phyloP scores from a whole-genome alignment of 176 grass and related monocot genomes.

The Coix lacrymajobi region DNA sequence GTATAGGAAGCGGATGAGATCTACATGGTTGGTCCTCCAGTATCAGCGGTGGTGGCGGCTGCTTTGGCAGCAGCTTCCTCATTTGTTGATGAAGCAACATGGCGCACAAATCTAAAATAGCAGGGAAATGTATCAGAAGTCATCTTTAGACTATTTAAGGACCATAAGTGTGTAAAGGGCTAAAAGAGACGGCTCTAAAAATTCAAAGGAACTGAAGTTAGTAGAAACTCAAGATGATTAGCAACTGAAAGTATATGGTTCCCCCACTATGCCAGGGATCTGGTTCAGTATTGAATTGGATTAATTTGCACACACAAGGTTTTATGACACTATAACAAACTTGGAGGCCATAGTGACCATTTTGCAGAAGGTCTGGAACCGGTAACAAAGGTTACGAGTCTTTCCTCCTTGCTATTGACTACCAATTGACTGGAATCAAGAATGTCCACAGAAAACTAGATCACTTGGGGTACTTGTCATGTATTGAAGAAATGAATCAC shows the following conservation, averaged over 20 bases:
- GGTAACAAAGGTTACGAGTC: neutral
- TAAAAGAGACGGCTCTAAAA: neutral
- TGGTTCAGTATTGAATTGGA: neutral
- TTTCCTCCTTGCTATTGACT: neutral
- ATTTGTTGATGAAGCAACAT: slow-evolving; percentile 59
- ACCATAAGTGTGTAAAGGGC: neutral
- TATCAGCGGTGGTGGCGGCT: slow-evolving; percentile 42
- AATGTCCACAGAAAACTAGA: neutral
- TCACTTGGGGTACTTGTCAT: neutral
- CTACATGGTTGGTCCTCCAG: slow-evolving; percentile 73
- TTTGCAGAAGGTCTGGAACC: neutral
- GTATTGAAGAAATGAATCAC: neutral
- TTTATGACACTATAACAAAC: neutral
- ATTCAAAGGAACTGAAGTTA: neutral
- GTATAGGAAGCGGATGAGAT: neutral
- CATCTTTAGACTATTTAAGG: neutral
- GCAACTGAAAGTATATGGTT: neutral
- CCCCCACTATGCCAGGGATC: neutral
- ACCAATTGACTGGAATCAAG: neutral
- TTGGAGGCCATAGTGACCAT: neutral
- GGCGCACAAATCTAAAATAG: slow-evolving; percentile 48
- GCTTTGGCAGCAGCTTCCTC: slow-evolving; percentile 78
- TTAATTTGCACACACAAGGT: neutral
- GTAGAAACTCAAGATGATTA: neutral
- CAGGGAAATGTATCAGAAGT: neutral